Base-by-base conservation (phyloP, 371 early-diverging fungal genomes). In the Lichtheimia ramosa region DNA sequence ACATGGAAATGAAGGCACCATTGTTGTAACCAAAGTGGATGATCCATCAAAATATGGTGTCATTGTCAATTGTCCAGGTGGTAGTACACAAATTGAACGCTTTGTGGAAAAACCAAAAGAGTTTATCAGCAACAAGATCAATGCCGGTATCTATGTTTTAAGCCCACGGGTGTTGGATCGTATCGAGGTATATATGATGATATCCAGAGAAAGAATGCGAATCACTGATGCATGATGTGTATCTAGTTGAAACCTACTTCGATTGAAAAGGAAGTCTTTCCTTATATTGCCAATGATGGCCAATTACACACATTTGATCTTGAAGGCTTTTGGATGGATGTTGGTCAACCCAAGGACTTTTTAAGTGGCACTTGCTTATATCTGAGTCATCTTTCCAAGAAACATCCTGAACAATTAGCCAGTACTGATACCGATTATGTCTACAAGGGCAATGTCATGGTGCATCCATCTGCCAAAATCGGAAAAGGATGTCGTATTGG, bases 281-380 rank as follows among this genome's bases (percentile, higher is more conserved):
- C 99, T 24, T 56, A 58, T 56, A 93, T 99, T 90, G 98, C 98
- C 10, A 69, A 73, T n/a, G 94, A 94, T 59, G 68, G 71, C 23
- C 85, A 92, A 69, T 86, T 99, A 54, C 93, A 93, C 72, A 86
- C 93, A 23, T 97, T 95, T 77, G 93, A 94, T 34, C 85, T 99
- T 54, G 90, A 96, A 54, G 99, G 99, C 57, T 99, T 93, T 89
- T 99, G 99, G 99, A 96, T 96, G 96, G 99, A 99, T 70, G 99
- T 99, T 53, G 99, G 99, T 43, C 99, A 99, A 80, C 99, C 99
- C 60, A 94, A 93, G 74, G 99, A 99, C 74, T 99, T 94, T 75
- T 82, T 99, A 65, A 92, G 89, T 7, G 99, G 98, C 46, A 96
- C 96, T 34, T 92, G 92, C 65, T 85, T 99, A 61, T 99, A 96